Evolutionary conservation across 805 yeast species (phyloP).

Genomic region (Zygosaccharomyces gambellarensis): DNA sequence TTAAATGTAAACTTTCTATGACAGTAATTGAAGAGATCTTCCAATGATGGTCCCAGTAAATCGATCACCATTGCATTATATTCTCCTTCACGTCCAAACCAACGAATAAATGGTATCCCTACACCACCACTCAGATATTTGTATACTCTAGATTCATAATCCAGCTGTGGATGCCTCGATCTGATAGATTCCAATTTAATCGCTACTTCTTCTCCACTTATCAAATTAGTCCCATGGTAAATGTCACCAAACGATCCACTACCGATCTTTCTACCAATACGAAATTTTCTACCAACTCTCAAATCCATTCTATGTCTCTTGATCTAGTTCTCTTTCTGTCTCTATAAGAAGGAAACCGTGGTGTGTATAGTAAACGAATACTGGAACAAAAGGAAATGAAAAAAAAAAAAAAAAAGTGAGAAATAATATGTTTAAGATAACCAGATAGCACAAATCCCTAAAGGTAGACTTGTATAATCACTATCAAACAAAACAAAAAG

Average conservation of each 20-base stretch:
- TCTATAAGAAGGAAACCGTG: not conserved
- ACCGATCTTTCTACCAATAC: constrained; percentile 93
- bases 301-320: constrained; percentile 47
- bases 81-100: constrained; percentile 96
- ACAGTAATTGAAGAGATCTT: constrained; percentile 93
- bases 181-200: constrained; percentile 84
- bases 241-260: constrained; percentile 98
- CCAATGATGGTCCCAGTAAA: constrained; percentile 89
- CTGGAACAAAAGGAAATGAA: not conserved
- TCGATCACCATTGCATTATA: constrained; percentile 97
- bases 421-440: not conserved
- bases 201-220: constrained; percentile 96
- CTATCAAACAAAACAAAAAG: not conserved
- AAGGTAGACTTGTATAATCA: not conserved
- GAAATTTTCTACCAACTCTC: constrained; percentile 88
- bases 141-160: constrained; percentile 94
- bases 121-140: constrained; percentile 93
- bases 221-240: constrained; percentile 85
- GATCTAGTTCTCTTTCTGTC: not conserved
- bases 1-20: constrained; percentile 88
- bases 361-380: not conserved
- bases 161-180: constrained; percentile 95
- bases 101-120: constrained; percentile 93
- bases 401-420: not conserved
- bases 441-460: not conserved